Conservation (phyloP, 1,284 basidiomycete species). For the Jaminaea rosea region DNA sequence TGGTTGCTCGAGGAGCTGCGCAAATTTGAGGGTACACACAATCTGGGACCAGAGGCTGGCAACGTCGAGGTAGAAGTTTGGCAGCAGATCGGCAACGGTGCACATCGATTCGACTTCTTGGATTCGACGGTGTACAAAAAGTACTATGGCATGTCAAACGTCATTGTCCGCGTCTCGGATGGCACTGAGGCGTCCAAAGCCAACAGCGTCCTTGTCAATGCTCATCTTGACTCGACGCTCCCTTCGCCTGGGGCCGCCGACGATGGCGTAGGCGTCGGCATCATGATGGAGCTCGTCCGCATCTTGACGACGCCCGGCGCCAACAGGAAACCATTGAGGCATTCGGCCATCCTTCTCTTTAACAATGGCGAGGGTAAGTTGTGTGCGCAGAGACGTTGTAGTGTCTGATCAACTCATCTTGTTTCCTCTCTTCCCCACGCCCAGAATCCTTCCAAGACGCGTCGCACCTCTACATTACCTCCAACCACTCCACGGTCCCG, state of each 20-base stretch:
- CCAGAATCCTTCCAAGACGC: constrained; percentile 42
- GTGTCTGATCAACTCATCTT: neutral
- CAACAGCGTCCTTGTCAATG: constrained; percentile 70
- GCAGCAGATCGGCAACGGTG: constrained; percentile 42
- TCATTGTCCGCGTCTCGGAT: constrained; percentile 78
- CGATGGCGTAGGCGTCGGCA: constrained; percentile 74
- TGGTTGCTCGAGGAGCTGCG: constrained; percentile 67
- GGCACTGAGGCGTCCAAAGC: constrained; percentile 61
- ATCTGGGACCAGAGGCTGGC: constrained; percentile 10
- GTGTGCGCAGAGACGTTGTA: no score
- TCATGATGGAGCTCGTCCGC: constrained; percentile 69
- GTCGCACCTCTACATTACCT: constrained; percentile 58
- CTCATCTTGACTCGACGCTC: constrained; percentile 69
- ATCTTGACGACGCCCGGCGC: constrained; percentile 64
- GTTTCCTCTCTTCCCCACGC: neutral
- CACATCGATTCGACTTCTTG: constrained; percentile 39
- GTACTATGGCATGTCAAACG: constrained; percentile 76
- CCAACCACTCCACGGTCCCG: constrained; percentile 33
- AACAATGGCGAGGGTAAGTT: constrained; percentile 82
- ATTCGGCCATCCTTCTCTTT: constrained; percentile 82
- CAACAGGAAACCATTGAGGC: constrained; percentile 57
- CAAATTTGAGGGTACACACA: constrained; percentile 50
- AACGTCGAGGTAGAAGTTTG: constrained; percentile 39
- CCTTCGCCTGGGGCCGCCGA: constrained; percentile 50
- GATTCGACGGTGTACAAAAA: constrained; percentile 72